A percentile compares a stretch with the other conserved stretches of the same genome.
phyloP scores from a whole-genome alignment of 129 eudicot genomes.

The Heracleum sosnowskyi region DNA sequence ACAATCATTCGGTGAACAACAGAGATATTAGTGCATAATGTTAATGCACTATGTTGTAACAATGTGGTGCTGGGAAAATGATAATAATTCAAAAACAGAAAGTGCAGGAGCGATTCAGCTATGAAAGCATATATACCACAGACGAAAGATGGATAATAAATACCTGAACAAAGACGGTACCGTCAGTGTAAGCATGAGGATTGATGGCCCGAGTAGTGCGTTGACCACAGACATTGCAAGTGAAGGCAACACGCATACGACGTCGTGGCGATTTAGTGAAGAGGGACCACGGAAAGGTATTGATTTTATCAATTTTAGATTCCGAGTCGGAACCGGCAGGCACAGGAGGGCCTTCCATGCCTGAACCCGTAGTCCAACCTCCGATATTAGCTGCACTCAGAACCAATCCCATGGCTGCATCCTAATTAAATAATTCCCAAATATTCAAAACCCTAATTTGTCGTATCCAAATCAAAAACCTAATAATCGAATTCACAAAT shows the following conservation, averaged over 20 bases:
- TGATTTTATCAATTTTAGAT: slow-evolving; percentile 40
- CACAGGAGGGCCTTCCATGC: slow-evolving; percentile 83
- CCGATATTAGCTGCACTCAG: slow-evolving; percentile 78
- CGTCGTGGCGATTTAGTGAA: slow-evolving; percentile 95
- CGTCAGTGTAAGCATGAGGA: slow-evolving; percentile 95
- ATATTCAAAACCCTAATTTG: slow-evolving; percentile 14
- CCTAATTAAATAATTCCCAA: slow-evolving; percentile 38
- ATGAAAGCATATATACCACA: too few species aligned
- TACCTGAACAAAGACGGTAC: slow-evolving; percentile 98
- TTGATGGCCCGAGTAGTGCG: slow-evolving; percentile 89
- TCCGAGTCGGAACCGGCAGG: slow-evolving; percentile 53
- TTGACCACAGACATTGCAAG: slow-evolving; percentile 89
- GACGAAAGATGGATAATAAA: too few species aligned
- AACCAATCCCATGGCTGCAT: slow-evolving; percentile 91
- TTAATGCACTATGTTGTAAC: neutral
- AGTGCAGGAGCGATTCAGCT: too few species aligned
- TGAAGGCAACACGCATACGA: slow-evolving; percentile 88
- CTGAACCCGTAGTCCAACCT: slow-evolving; percentile 95
- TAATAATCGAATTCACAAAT: neutral
- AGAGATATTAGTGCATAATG: neutral
- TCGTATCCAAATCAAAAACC: neutral
- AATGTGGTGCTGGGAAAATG: too few species aligned
- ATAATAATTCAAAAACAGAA: neutral
- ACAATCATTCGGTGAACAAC: neutral
- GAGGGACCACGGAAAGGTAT: slow-evolving; percentile 92